A percentile compares a stretch with the other conserved stretches of the same genome.
Evolutionary conservation across 1,139 yeast species (phyloP).

Genomic region (Kurtzmaniella quercitrusa): DNA sequence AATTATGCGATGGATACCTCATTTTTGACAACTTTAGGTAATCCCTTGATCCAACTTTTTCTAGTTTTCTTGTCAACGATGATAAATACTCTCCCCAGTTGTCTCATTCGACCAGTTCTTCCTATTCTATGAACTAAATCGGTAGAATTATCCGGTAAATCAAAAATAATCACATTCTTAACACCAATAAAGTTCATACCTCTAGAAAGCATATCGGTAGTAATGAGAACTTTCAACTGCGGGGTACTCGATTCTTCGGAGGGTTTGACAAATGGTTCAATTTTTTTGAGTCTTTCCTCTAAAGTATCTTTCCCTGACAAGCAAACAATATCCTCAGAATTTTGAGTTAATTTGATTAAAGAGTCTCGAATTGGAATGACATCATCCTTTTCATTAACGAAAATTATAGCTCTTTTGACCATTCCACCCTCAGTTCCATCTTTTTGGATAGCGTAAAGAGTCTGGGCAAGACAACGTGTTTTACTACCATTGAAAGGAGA

Average conservation of each 20-base stretch:
- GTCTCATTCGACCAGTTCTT: slow-evolving; percentile 90
- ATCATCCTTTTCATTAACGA: slow-evolving; percentile 72
- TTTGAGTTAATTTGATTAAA: slow-evolving; percentile 55
- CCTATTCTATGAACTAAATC: slow-evolving; percentile 92
- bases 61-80: slow-evolving; percentile 62
- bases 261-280: slow-evolving; percentile 61
- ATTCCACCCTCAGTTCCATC: slow-evolving; percentile 78
- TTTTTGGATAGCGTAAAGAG: slow-evolving; percentile 76
- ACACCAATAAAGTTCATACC: slow-evolving; percentile 85
- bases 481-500: slow-evolving; percentile 83
- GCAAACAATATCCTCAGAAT: slow-evolving; percentile 44
- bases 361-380: slow-evolving; percentile 56
- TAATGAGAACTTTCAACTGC: slow-evolving; percentile 60
- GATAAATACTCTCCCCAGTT: slow-evolving; percentile 81
- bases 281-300: slow-evolving; percentile 51
- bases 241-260: slow-evolving; percentile 33
- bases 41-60: slow-evolving; percentile 79
- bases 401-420: slow-evolving; percentile 80
- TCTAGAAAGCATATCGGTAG: slow-evolving; percentile 89
- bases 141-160: slow-evolving; percentile 78
- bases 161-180: slow-evolving; percentile 78
- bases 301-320: slow-evolving; percentile 63
- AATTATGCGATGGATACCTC: slow-evolving; percentile 40
- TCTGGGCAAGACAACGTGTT: slow-evolving; percentile 80
- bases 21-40: slow-evolving; percentile 65